Percentiles rank a stretch among this genome's conserved stretches.
Evolutionary conservation across 169 alveolate genomes (phyloP).

Genomic region (Cryptosporidium ryanae): DNA sequence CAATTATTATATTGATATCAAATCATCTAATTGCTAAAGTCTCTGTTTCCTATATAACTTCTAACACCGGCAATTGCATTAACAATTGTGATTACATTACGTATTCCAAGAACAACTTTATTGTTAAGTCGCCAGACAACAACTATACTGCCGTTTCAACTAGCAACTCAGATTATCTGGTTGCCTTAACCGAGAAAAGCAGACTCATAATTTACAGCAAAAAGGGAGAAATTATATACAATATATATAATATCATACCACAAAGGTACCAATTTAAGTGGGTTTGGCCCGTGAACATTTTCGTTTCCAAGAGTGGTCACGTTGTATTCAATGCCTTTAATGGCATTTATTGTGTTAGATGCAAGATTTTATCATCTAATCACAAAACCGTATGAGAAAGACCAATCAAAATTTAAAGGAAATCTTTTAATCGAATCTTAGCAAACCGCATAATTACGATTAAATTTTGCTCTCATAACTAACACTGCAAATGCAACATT

Average conservation of each 20-base stretch:
- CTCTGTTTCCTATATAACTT: background rate
- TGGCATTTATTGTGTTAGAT: constrained; percentile 9
- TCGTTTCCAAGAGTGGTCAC: constrained; percentile 9
- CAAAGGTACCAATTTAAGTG: constrained; percentile 28
- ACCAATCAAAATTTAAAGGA: background rate
- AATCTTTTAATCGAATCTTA: background rate
- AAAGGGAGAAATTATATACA: constrained; percentile 35
- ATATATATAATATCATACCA: constrained; percentile 16
- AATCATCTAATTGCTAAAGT: constrained; percentile 24
- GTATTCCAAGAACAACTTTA: constrained; percentile 5
- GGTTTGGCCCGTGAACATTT: constrained; percentile 68
- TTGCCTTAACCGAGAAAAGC: constrained; percentile 40
- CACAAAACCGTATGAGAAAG: background rate
- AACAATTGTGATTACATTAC: background rate
- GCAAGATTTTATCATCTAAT: background rate
- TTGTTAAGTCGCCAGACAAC: constrained; percentile 49
- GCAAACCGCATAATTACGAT: no score
- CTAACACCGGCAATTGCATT: background rate
- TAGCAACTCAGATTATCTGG: constrained; percentile 7
- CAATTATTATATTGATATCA: constrained; percentile 28
- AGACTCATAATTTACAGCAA: constrained; percentile 23
- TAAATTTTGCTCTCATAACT: no score
- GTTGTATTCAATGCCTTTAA: constrained; percentile 15
- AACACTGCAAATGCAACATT: no score
- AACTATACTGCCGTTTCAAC: constrained; percentile 38